A percentile compares a stretch with the other conserved stretches of the same genome.
Conservation (phyloP, 148 eudicot genomes). For the Amaranthus cruentus region DNA sequence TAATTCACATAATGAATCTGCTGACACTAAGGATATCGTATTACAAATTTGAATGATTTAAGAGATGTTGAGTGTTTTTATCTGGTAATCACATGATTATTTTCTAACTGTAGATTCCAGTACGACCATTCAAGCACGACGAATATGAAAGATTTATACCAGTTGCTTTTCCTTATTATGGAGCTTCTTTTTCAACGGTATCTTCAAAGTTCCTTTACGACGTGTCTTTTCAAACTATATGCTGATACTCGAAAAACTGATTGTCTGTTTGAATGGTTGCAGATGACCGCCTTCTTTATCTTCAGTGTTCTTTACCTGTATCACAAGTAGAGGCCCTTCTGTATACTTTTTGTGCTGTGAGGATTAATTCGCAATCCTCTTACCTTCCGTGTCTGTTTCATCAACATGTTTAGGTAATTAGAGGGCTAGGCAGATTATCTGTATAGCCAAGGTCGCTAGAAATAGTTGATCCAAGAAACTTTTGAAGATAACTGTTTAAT, state of each 20-base stretch:
- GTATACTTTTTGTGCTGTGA: conserved; percentile 9
- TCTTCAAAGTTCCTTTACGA: not conserved
- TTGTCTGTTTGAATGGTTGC: conserved; percentile 14
- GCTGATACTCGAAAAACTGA: not conserved
- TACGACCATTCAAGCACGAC: conserved; percentile 27
- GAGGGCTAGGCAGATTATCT: too few species aligned
- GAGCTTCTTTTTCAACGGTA: conserved; percentile 34
- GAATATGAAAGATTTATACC: conserved; percentile 36
- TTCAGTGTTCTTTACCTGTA: conserved; percentile 27
- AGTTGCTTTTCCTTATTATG: conserved; percentile 33
- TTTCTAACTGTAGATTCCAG: conserved; percentile 24
- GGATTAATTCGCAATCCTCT: not conserved
- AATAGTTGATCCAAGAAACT: too few species aligned
- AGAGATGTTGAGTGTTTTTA: not conserved
- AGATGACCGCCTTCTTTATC: conserved; percentile 32
- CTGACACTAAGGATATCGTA: too few species aligned
- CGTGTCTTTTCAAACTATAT: not conserved
- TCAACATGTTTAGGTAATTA: not conserved
- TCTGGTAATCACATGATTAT: not conserved
- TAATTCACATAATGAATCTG: too few species aligned
- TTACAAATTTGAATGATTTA: too few species aligned
- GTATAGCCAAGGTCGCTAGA: too few species aligned
- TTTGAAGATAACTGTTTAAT: too few species aligned
- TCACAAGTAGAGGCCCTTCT: conserved; percentile 23
- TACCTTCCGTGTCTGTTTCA: not conserved